These are phyloP conservation scores for Wickerhamiella musiphila DNA, from an alignment of 805 yeast species.

Conservation along the genomic window DNA sequence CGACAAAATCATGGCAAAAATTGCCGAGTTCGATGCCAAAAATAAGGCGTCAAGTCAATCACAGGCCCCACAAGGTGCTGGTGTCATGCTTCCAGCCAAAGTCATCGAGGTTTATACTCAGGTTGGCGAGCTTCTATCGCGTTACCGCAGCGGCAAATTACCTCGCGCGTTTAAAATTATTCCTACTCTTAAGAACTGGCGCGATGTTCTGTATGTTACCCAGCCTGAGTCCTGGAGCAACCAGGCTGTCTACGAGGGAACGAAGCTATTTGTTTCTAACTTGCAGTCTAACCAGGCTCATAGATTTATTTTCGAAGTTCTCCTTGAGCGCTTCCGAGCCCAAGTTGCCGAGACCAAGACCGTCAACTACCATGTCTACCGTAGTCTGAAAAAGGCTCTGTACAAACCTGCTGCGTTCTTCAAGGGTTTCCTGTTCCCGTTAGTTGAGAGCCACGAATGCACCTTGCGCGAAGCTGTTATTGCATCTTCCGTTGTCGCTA, in stretches of 20 bases:
- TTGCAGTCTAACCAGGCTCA: constrained; percentile 79
- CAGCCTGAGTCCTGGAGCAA: constrained; percentile 92
- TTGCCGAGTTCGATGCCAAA: constrained; percentile 32
- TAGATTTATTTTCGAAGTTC: constrained; percentile 41
- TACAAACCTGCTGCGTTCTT: constrained; percentile 97
- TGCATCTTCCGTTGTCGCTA: constrained; percentile 77
- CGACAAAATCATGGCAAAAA: constrained; percentile 82
- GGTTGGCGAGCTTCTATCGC: constrained; percentile 70
- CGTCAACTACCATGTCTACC: constrained; percentile 83
- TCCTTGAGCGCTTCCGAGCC: constrained; percentile 25
- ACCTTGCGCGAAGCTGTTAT: constrained; percentile 87
- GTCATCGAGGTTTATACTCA: constrained; percentile 89
- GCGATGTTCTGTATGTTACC: constrained; percentile 82
- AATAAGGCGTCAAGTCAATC: constrained; percentile 23
- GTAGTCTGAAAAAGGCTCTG: constrained; percentile 78
- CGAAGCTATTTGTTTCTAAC: constrained; percentile 82
- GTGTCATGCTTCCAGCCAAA: constrained; percentile 84
- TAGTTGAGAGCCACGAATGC: constrained; percentile 67
- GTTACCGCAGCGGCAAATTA: constrained; percentile 88
- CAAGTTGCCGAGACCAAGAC: constrained; percentile 26
- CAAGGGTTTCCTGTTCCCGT: constrained; percentile 86
- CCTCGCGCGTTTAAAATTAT: constrained; percentile 94
- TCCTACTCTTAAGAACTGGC: constrained; percentile 89
- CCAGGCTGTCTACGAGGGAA: constrained; percentile 86
- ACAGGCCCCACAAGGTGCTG: constrained; percentile 25